Evolutionary conservation across 345 rosid genomes (phyloP), one percentile per base, ranked within the genome.

Genomic region (Abelmoschus esculentus): DNA sequence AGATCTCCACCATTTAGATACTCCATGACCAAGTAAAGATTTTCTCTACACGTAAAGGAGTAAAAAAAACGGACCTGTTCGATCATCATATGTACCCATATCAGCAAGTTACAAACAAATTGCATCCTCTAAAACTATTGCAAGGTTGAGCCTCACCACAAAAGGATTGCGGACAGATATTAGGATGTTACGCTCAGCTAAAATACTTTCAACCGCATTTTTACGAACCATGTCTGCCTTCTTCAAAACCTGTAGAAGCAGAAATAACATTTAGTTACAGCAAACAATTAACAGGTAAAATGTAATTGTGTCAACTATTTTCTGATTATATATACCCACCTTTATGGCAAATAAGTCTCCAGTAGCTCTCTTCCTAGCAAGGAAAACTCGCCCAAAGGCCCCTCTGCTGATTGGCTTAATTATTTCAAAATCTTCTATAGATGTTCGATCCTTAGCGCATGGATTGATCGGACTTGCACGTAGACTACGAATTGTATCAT

Each of bases 1-100:
- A 93, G 96, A 76, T 93, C 98, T 77, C 98, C 98, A 5, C 96
- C 97, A 77, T 93, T 93, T 78, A 91, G 80, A 79, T 91, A 91
- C 84, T 95, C 99, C 98, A 93, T 93, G 61, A 93, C 98, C 66
- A 93, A 74, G 80, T 93, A 93, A 67, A 93, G 96, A 84, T 91
- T 93, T 74, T 93, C 97, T 76, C 93, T 87, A 86, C 97, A 89
- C 47, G 98, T 91, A 89, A 93, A 93, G 70, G 97, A 93, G 85
- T 89, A 93, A 88, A 89, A 93, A 80, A 93, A 87, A 29, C 96
- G 89, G 53, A 93, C 98, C 98, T 93, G 95, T 70, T 74, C 80
- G 74, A 60, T 70, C 71, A 68, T 82, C 75, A 82, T 75, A 76
- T 73, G 66, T 31, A 61, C 58, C 65, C 22, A 31, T n/a, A 65